Evolutionary conservation across 2,329 filamentous ascomycete genomes (phyloP).

Genomic region (Alternaria sp.): DNA sequence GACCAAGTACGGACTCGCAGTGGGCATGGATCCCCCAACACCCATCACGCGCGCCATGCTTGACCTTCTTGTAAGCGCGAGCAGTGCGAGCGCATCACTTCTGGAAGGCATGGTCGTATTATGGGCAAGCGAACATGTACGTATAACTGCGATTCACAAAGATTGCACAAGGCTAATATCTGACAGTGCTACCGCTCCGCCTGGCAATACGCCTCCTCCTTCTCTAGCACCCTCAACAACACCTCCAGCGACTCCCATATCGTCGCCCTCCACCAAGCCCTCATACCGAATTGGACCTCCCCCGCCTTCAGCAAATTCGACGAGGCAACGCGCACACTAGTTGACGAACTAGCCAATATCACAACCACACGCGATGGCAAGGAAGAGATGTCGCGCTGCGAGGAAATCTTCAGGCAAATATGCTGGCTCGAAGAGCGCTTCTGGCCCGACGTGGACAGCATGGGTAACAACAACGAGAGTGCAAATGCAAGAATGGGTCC

Average conservation of each 20-base stretch:
- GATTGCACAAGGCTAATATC: constrained; percentile 15
- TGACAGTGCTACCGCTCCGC: constrained; percentile 57
- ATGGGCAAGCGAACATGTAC: constrained; percentile 75
- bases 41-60: constrained; percentile 64
- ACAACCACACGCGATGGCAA: constrained; percentile 58
- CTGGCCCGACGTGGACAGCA: constrained; percentile 61
- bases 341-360: constrained; percentile 60
- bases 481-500: constrained; percentile 33
- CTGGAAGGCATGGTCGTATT: constrained; percentile 77
- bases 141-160: constrained; percentile 16
- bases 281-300: constrained; percentile 63
- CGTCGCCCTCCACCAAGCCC: constrained; percentile 58
- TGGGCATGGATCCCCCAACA: constrained; percentile 57
- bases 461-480: constrained; percentile 57
- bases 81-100: constrained; percentile 61
- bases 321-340: constrained; percentile 58
- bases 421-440: constrained; percentile 59
- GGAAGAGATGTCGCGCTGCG: constrained; percentile 58
- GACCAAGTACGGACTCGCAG: constrained; percentile 64
- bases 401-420: constrained; percentile 59
- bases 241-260: constrained; percentile 55
- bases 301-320: constrained; percentile 61
- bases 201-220: constrained; percentile 59
- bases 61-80: constrained; percentile 68
- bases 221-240: constrained; percentile 51